Conservation (phyloP, 441 rosid genomes). For the Pelargonium cotyledonis region DNA sequence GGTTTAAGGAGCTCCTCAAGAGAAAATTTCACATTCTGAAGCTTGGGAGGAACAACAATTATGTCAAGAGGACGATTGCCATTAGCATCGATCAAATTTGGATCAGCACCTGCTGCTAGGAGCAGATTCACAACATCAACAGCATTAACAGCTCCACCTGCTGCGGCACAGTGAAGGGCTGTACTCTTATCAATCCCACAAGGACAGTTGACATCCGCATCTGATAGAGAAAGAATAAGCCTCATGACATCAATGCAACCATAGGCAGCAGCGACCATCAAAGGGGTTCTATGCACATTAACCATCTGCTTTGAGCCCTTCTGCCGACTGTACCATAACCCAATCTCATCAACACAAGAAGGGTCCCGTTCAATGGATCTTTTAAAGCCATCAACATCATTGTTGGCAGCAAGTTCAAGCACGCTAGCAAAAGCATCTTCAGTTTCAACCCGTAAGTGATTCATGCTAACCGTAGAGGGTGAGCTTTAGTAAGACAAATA, state of each 20-base stretch:
- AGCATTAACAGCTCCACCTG: slow-evolving; percentile 63
- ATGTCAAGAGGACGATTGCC: slow-evolving; percentile 56
- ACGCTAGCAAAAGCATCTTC: slow-evolving; percentile 59
- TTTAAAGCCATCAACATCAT: slow-evolving; percentile 49
- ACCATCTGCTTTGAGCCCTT: slow-evolving; percentile 64
- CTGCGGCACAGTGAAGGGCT: slow-evolving; percentile 70
- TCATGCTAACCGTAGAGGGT: slow-evolving; percentile 35
- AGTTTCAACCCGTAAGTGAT: slow-evolving; percentile 54
- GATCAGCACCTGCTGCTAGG: slow-evolving; percentile 53
- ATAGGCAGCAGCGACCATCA: slow-evolving; percentile 73
- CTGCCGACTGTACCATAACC: slow-evolving; percentile 64
- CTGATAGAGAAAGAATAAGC: slow-evolving; percentile 47
- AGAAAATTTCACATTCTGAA: slow-evolving; percentile 37
- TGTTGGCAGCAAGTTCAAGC: slow-evolving; percentile 69
- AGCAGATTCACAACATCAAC: slow-evolving; percentile 58
- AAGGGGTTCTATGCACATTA: slow-evolving; percentile 55
- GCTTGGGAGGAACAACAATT: slow-evolving; percentile 59
- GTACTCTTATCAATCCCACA: slow-evolving; percentile 55
- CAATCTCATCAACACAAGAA: slow-evolving; percentile 50
- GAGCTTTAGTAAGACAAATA: slow-evolving; percentile 26
- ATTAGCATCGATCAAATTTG: slow-evolving; percentile 41
- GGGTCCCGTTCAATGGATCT: slow-evolving; percentile 45
- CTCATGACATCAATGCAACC: slow-evolving; percentile 61
- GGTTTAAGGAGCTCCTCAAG: slow-evolving; percentile 55
- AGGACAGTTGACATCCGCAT: slow-evolving; percentile 49